phyloP scores from a whole-genome alignment of 2,329 filamentous ascomycete species.

The Dendryphion nanum region DNA sequence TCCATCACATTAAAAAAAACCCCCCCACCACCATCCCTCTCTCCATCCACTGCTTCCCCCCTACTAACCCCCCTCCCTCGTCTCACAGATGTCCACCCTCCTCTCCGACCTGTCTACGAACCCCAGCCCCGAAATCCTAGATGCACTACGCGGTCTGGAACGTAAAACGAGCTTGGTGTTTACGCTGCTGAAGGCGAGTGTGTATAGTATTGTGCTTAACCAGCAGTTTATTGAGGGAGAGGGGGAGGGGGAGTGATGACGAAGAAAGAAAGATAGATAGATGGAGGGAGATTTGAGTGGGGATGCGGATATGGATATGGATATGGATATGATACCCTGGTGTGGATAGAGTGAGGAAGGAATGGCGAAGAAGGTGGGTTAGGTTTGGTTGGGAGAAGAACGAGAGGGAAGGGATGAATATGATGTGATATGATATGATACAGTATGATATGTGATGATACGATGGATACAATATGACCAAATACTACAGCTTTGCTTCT shows the following conservation, averaged over 20 bases:
- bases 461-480: neutral
- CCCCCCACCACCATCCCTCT: constrained; percentile 2
- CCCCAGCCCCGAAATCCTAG: constrained; percentile 70
- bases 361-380: neutral
- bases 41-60: constrained; percentile 1
- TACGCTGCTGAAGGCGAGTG: constrained; percentile 93
- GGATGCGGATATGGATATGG: neutral
- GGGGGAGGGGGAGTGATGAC: constrained; percentile 4
- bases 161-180: constrained; percentile 93
- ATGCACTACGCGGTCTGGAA: constrained; percentile 84
- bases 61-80: neutral
- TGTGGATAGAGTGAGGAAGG: neutral
- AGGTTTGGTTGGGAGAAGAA: neutral
- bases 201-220: constrained; percentile 97
- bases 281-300: neutral
- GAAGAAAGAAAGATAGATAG: neutral
- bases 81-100: constrained; percentile 50
- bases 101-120: constrained; percentile 67
- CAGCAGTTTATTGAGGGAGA: constrained; percentile 62
- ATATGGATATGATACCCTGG: neutral
- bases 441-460: constrained; percentile 3
- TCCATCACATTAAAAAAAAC: too few relatives aligned
- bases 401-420: neutral
- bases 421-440: constrained; percentile 13
- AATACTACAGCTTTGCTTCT: neutral